Conservation (phyloP, 371 early-diverging fungal genomes). For the Cokeromyces recurvatus region DNA sequence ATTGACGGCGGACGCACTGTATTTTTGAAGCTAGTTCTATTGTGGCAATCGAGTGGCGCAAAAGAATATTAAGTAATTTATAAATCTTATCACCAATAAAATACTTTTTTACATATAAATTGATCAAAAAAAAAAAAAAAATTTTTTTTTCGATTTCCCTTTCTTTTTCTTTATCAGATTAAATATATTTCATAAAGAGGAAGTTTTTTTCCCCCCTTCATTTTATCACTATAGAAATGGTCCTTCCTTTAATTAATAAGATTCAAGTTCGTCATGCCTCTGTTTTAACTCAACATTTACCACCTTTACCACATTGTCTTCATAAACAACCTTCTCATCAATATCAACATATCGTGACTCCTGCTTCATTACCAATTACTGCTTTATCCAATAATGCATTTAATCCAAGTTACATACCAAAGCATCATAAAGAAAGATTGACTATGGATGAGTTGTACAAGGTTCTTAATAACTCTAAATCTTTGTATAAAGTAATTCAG, state of each 20-base stretch:
- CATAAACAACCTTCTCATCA: not conserved
- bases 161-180: too few relatives aligned
- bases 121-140: too few relatives aligned
- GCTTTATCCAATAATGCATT: conserved; percentile 41
- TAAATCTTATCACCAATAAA: too few relatives aligned
- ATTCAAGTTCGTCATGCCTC: conserved; percentile 12
- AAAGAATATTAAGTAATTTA: too few relatives aligned
- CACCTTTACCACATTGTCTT: conserved; percentile 8
- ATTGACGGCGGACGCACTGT: too few relatives aligned
- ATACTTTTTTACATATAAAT: too few relatives aligned
- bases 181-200: too few relatives aligned
- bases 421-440: conserved; percentile 27
- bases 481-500: conserved; percentile 5
- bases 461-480: conserved; percentile 29
- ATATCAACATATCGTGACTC: conserved; percentile 25
- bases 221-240: too few relatives aligned
- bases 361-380: conserved; percentile 32
- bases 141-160: too few relatives aligned
- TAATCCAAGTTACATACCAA: conserved; percentile 36
- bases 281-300: conserved; percentile 5
- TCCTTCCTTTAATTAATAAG: conserved; percentile 2
- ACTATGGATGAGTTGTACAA: conserved; percentile 25
- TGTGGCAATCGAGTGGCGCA: too few relatives aligned
- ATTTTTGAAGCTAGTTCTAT: too few relatives aligned
- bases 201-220: too few relatives aligned